phyloP scores from a whole-genome alignment of 345 rosid genomes.

The Rhodamnia argentea region DNA sequence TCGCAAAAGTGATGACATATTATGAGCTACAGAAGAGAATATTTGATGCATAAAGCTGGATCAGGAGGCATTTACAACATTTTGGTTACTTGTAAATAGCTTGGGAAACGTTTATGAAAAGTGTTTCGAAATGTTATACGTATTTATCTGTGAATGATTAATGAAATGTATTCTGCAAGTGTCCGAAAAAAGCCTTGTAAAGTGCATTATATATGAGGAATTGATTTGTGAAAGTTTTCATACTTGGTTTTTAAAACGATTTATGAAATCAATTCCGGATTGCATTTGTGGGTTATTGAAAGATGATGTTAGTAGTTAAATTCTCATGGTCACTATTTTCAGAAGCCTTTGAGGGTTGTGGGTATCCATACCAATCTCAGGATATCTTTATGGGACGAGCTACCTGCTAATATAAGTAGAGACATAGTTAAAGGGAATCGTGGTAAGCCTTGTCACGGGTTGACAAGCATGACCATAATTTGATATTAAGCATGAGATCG shows the following conservation, averaged over 20 bases:
- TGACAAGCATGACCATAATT: not conserved
- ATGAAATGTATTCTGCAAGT: not conserved
- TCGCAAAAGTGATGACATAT: not conserved
- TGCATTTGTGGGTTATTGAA: too few species aligned
- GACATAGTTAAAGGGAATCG: too few species aligned
- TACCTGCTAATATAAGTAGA: too few species aligned
- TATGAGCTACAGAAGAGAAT: not conserved
- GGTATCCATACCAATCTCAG: not conserved
- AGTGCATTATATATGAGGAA: not conserved
- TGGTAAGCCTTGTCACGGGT: too few species aligned
- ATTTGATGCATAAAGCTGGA: not conserved
- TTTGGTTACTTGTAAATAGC: not conserved
- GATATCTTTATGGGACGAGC: not conserved
- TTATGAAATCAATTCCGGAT: not conserved
- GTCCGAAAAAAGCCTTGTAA: not conserved
- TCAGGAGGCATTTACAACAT: not conserved
- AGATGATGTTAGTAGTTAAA: too few species aligned
- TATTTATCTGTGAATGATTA: not conserved
- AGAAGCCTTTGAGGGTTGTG: too few species aligned
- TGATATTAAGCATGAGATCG: not conserved
- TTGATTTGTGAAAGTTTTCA: too few species aligned
- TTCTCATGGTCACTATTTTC: too few species aligned
- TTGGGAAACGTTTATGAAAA: not conserved
- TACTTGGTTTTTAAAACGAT: not conserved
- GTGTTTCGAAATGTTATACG: not conserved